Evolutionary conservation across 805 yeast species (phyloP).

Genomic region (Alloascoidea africana): DNA sequence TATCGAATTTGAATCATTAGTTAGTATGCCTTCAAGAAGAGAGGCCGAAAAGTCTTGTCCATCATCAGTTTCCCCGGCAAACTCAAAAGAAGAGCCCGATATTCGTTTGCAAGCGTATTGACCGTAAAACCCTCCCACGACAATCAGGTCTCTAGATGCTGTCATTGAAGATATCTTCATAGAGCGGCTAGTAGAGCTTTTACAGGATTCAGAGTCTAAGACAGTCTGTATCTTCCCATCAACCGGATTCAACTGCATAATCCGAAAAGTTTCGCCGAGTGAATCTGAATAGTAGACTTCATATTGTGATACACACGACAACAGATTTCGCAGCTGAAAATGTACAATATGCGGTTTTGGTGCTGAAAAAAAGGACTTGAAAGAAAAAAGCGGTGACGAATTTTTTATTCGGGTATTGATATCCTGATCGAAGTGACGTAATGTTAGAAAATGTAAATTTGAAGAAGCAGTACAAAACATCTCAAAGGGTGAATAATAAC

Average conservation of each 20-base stretch:
- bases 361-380: slow-evolving; percentile 12
- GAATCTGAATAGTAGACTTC: slow-evolving; percentile 14
- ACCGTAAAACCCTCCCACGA: slow-evolving; percentile 42
- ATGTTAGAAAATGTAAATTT: too few species aligned
- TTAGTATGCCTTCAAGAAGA: slow-evolving; percentile 21
- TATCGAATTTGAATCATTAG: slow-evolving; percentile 31
- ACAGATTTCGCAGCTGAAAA: slow-evolving; percentile 39
- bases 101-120: slow-evolving; percentile 26
- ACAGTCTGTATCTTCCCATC: neutral
- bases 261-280: slow-evolving; percentile 8
- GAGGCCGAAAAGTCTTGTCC: slow-evolving; percentile 5
- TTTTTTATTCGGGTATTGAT: neutral
- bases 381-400: slow-evolving; percentile 18
- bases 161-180: slow-evolving; percentile 33
- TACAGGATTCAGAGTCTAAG: slow-evolving; percentile 6
- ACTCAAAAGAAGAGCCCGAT: too few species aligned
- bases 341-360: slow-evolving; percentile 37
- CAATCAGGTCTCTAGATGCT: slow-evolving; percentile 24
- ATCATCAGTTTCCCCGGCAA: slow-evolving; percentile 8
- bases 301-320: slow-evolving; percentile 22
- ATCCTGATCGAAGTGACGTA: neutral
- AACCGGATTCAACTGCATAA: slow-evolving; percentile 13
- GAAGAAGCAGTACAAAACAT: too few species aligned
- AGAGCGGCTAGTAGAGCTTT: slow-evolving; percentile 7
- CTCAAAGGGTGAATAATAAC: too few species aligned